Conservation (phyloP, 2,329 filamentous ascomycete genomes). For the Seiridium unicorne region DNA sequence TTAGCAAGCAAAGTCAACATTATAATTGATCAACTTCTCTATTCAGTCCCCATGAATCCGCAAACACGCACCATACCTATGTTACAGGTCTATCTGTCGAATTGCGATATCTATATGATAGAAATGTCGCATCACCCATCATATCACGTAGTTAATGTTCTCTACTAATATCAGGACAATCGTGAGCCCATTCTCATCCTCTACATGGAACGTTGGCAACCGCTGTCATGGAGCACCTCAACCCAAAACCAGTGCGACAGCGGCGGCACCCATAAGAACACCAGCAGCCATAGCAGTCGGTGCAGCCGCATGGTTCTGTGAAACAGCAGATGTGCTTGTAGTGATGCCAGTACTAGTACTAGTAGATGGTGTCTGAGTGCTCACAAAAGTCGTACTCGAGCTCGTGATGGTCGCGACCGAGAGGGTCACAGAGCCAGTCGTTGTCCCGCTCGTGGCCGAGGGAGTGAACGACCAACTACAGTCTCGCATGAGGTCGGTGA, state of each 20-base stretch:
- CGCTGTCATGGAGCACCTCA: neutral
- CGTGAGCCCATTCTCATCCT: neutral
- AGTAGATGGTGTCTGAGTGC: neutral
- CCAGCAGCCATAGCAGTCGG: neutral
- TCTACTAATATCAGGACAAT: no score
- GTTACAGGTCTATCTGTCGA: no score
- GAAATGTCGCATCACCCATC: no score
- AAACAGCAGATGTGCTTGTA: neutral
- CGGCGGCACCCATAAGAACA: neutral
- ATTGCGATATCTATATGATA: no score
- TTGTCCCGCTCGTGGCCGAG: neutral
- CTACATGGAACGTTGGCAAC: no score
- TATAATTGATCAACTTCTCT: no score
- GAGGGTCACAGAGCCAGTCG: neutral
- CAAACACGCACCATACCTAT: no score
- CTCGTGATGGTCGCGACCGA: neutral
- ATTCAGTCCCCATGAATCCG: no score
- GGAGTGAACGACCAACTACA: neutral
- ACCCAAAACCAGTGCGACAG: neutral
- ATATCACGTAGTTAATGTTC: no score
- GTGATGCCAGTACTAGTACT: neutral
- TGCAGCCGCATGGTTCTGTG: neutral
- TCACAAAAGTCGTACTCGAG: neutral
- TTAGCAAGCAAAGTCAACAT: no score
- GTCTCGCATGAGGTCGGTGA: conserved; percentile 1